Evolutionary conservation across 1,284 basidiomycete species (phyloP).

Genomic region (Irpex rosettiformis): DNA sequence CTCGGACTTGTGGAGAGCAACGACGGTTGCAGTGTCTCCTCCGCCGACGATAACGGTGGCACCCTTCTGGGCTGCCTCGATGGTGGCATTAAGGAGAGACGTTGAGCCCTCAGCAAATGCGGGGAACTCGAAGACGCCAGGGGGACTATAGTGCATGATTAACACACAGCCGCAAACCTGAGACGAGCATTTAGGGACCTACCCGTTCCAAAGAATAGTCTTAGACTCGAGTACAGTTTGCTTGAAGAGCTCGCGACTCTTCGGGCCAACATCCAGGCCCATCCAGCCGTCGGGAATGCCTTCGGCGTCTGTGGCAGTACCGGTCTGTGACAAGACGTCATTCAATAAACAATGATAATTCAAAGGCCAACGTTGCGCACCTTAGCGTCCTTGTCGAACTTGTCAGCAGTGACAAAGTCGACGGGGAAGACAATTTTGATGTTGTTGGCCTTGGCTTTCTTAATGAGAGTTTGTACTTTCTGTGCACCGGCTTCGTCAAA

Average conservation of each 20-base stretch:
- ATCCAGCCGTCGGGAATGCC: slow-evolving; percentile 95
- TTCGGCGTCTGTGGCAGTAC: slow-evolving; percentile 72
- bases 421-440: slow-evolving; percentile 96
- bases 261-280: slow-evolving; percentile 88
- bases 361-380: slow-evolving; percentile 34
- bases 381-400: slow-evolving; percentile 91
- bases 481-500: slow-evolving; percentile 90
- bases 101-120: slow-evolving; percentile 88
- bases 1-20: slow-evolving; percentile 80
- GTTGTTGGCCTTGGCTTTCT: slow-evolving; percentile 92
- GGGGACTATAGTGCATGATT: slow-evolving; percentile 66
- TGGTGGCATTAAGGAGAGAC: slow-evolving; percentile 81
- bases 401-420: slow-evolving; percentile 93
- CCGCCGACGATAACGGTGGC: slow-evolving; percentile 93
- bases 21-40: slow-evolving; percentile 92
- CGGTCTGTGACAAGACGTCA: slow-evolving; percentile 44
- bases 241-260: slow-evolving; percentile 80
- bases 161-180: not conserved
- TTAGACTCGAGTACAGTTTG: slow-evolving; percentile 84
- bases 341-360: not conserved
- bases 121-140: slow-evolving; percentile 97
- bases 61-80: slow-evolving; percentile 86
- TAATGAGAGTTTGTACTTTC: slow-evolving; percentile 83
- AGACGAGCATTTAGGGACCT: slow-evolving; percentile 16
- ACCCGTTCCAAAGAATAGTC: slow-evolving; percentile 99